A percentile compares a stretch with the other conserved stretches of the same genome.
Conservation (phyloP, 257 asterid species). For the Solanum commersonii region DNA sequence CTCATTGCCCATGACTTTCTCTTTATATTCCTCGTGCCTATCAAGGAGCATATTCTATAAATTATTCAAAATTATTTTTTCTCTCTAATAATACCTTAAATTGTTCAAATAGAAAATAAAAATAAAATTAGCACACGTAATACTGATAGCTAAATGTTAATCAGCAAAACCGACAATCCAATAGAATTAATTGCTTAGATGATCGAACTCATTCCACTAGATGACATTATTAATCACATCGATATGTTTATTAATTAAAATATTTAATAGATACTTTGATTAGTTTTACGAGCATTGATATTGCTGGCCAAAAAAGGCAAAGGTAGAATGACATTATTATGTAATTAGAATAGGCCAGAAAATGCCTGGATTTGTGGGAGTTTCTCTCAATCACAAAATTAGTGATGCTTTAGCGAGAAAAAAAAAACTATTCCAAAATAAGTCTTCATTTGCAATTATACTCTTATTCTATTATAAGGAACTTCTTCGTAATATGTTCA, state of each 20-base stretch:
- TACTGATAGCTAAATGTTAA: not conserved
- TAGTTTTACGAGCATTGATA: not conserved
- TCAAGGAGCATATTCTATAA: not conserved
- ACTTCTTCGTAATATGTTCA: not conserved
- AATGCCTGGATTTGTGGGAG: not conserved
- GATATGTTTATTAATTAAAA: not conserved
- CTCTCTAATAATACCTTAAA: not conserved
- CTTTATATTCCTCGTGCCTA: not conserved
- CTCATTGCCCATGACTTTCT: not conserved
- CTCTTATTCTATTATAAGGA: not conserved
- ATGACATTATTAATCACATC: not conserved
- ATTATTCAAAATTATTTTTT: not conserved
- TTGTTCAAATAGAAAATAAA: not conserved
- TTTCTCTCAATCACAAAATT: not conserved
- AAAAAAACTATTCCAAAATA: not conserved
- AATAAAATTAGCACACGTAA: not conserved
- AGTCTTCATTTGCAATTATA: not conserved
- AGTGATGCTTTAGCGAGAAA: not conserved
- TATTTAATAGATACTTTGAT: not conserved
- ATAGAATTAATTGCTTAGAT: not conserved
- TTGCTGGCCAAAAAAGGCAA: not conserved
- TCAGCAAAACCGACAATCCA: not conserved
- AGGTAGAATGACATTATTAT: not conserved
- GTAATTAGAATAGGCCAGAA: not conserved
- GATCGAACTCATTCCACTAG: not conserved